Evolutionary conservation across 495 filamentous ascomycete genomes (phyloP), one percentile per base, ranked within the genome.

Genomic region (Lophium mytilinum): DNA sequence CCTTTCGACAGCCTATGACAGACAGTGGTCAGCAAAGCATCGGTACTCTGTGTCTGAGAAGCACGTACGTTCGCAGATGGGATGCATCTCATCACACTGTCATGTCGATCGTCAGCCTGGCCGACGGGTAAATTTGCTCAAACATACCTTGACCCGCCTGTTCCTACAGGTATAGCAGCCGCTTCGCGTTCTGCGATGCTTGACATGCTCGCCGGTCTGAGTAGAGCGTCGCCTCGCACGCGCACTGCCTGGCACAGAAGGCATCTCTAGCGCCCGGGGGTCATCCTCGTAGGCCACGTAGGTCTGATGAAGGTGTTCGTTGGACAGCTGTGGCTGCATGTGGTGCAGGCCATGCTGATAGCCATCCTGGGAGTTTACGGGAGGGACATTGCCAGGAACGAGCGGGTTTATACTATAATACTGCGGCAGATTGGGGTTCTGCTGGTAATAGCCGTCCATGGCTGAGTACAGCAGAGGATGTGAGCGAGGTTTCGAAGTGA

Each of bases 101-200:
- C 41, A 52, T 47, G 51, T 42, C 41, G 47, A 60, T 33, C 54
- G 36, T 57, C 46, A 67, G 54, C 36, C 4, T 48, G 45, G 24
- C 33, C n/a, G 18, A 14, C 24, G 19, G n/a, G 34, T 17, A 17
- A 11, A 15, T 43, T 15, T 46, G 56, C 62, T 61, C 41, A 63
- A 53, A 41, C 51, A 58, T 77, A 89, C 88, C 82, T 98, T 98
- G 54, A 98, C 90, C 61, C 93, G 79, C 45, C 93, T 80, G 56
- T 83, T 81, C 64, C 93, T 82, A 68, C 93, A 98, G 12, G 93
- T 98, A 71, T 87, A 95, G 73, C 93, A 98, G 36, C 93, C 93
- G 55, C 88, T 95, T 60, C 93, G 78, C 45, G 93, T 96, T 58
- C 93, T 84, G 49, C 91, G 86, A 66, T 96, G 92, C 69, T 96